These are phyloP conservation scores for Neostapfia colusana DNA, from an alignment of 176 grass and related monocot genomes.

Conservation along the genomic window DNA sequence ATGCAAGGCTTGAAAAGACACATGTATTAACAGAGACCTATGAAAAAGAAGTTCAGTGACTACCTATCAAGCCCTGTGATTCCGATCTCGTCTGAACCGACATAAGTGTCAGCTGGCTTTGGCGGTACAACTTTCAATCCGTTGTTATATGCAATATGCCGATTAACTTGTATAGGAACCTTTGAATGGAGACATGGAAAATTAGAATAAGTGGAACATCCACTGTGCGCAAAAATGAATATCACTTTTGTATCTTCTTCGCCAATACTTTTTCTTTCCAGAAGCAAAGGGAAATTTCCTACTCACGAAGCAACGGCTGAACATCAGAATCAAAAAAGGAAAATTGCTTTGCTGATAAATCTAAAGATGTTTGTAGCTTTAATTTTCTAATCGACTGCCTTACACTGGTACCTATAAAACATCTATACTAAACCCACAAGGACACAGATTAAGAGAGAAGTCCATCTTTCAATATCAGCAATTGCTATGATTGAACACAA, in stretches of 20 bases:
- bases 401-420: background rate
- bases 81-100: conserved; percentile 41
- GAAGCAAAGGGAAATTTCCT: conserved; percentile 11
- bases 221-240: conserved; percentile 28
- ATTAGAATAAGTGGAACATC: conserved; percentile 11
- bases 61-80: conserved; percentile 73
- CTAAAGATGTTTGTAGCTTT: conserved; percentile 15
- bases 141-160: conserved; percentile 70
- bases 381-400: background rate
- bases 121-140: conserved; percentile 81
- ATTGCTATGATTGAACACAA: background rate
- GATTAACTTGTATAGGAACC: conserved; percentile 97
- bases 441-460: background rate
- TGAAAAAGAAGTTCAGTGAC: background rate
- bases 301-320: background rate
- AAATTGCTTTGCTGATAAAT: background rate
- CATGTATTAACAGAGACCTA: background rate
- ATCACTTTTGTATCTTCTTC: background rate
- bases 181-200: conserved; percentile 18
- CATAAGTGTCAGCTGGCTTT: conserved; percentile 36
- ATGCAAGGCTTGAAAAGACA: conserved; percentile 18
- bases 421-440: background rate
- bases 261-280: background rate
- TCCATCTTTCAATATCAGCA: conserved; percentile 14
- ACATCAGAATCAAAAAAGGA: background rate